These are phyloP conservation scores for Closterium sp. DNA, from an alignment of 139 green algal species.

Conservation along the genomic window DNA sequence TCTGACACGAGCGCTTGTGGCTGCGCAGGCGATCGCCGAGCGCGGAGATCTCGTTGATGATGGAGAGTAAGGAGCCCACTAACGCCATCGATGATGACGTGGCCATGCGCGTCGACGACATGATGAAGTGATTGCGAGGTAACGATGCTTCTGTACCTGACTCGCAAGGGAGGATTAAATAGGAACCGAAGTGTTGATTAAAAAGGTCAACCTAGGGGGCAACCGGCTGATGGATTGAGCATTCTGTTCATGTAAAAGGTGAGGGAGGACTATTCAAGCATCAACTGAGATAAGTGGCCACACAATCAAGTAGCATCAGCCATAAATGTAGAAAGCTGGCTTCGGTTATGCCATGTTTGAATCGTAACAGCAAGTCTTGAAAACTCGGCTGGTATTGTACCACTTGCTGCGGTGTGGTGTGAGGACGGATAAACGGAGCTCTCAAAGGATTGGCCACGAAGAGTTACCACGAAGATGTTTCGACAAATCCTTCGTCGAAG, in stretches of 20 bases:
- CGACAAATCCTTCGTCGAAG: background rate
- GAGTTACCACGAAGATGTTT: background rate
- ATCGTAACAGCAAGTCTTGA: background rate
- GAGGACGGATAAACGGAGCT: background rate
- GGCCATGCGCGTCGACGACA: slow-evolving; percentile 24
- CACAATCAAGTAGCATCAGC: background rate
- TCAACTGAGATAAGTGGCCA: background rate
- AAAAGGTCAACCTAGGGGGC: no score
- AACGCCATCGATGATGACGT: slow-evolving; percentile 15
- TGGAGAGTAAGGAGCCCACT: slow-evolving; percentile 18
- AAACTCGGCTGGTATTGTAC: background rate
- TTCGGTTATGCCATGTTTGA: background rate
- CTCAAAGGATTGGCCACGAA: no score
- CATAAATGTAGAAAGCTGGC: background rate
- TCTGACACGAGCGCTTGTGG: slow-evolving; percentile 16
- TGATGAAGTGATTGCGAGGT: background rate
- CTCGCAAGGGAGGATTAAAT: no score
- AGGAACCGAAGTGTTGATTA: no score
- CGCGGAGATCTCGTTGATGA: slow-evolving; percentile 23
- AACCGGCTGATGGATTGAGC: background rate
- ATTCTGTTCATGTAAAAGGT: background rate
- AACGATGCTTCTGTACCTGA: background rate
- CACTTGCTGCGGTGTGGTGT: no score
- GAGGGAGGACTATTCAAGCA: background rate
- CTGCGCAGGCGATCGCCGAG: slow-evolving; percentile 1